phyloP scores from a whole-genome alignment of 805 yeast genomes.

The Kuraishia piskuri region DNA sequence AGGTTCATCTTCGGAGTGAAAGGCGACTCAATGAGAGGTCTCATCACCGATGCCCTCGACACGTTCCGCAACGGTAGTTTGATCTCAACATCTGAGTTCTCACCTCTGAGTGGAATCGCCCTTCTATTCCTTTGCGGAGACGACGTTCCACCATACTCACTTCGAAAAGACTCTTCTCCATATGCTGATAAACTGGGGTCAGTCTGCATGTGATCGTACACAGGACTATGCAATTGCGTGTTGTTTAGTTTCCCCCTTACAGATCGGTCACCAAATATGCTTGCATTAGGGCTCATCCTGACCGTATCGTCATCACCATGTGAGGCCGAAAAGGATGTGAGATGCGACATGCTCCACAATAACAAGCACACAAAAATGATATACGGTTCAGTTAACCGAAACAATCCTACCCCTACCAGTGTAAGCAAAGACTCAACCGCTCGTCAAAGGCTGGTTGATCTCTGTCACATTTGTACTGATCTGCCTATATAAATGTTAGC shows the following conservation, averaged over 20 bases:
- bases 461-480: too few species aligned
- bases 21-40: background rate
- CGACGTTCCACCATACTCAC: background rate
- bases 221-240: background rate
- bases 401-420: too few species aligned
- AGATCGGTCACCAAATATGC: conserved; percentile 15
- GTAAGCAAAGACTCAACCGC: too few species aligned
- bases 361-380: background rate
- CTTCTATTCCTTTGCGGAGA: background rate
- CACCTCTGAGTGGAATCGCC: background rate
- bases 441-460: too few species aligned
- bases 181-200: background rate
- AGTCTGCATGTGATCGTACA: too few species aligned
- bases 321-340: background rate
- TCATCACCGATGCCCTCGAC: background rate
- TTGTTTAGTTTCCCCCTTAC: conserved; percentile 3
- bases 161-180: background rate
- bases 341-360: background rate
- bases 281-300: conserved; percentile 3
- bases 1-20: background rate
- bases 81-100: background rate
- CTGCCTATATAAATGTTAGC: too few species aligned
- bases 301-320: background rate
- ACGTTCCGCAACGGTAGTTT: background rate
- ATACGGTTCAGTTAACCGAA: too few species aligned